Evolutionary conservation across 257 asterid species (phyloP).

Genomic region (Ajuga chamaepitys): DNA sequence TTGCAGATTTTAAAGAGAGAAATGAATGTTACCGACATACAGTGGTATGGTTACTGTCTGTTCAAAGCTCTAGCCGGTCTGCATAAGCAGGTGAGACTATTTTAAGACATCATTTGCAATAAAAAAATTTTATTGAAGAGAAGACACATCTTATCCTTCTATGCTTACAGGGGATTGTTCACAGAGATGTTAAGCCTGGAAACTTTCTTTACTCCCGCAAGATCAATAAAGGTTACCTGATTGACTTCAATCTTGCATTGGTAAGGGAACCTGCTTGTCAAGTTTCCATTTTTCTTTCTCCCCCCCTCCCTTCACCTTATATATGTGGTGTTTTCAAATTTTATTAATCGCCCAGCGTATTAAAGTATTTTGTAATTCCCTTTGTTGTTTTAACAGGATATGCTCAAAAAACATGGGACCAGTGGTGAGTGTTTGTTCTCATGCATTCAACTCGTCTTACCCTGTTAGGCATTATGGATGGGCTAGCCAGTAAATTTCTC

Average conservation of each 20-base stretch:
- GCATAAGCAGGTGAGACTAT: conserved; percentile 68
- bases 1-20: conserved; percentile 67
- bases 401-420: conserved; percentile 43
- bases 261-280: conserved; percentile 42
- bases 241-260: conserved; percentile 94
- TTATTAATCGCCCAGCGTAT: conserved; percentile 3
- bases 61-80: conserved; percentile 89
- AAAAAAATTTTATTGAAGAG: neutral
- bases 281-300: neutral
- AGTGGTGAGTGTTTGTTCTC: conserved; percentile 44
- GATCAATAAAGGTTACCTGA: conserved; percentile 73
- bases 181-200: conserved; percentile 97
- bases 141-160: conserved; percentile 12
- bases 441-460: conserved; percentile 1
- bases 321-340: neutral
- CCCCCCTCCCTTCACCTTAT: neutral
- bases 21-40: conserved; percentile 56
- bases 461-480: conserved; percentile 2
- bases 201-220: conserved; percentile 86
- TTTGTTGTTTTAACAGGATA: conserved; percentile 46
- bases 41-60: conserved; percentile 86
- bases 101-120: conserved; percentile 8
- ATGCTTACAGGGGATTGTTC: conserved; percentile 71
- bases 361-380: conserved; percentile 3
- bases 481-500: neutral